These are phyloP conservation scores for Cyberlindnera amylophila DNA, from an alignment of 805 yeast genomes.

Conservation along the genomic window DNA sequence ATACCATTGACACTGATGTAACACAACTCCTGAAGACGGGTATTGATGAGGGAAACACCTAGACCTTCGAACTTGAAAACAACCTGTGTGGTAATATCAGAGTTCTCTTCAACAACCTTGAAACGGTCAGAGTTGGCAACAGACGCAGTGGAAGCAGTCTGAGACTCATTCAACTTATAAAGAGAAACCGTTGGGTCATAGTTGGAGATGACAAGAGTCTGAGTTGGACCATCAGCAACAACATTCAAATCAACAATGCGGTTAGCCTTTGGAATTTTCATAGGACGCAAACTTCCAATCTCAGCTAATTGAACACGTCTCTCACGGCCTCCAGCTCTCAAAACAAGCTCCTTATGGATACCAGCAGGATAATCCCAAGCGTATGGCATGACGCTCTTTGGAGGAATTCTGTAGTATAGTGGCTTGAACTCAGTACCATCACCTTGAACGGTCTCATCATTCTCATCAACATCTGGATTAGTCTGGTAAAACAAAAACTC, in stretches of 20 bases:
- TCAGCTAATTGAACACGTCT: slow-evolving; percentile 84
- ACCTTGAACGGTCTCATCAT: slow-evolving; percentile 52
- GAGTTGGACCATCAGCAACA: slow-evolving; percentile 94
- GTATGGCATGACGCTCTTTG: slow-evolving; percentile 94
- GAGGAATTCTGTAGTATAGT: slow-evolving; percentile 74
- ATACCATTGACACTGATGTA: slow-evolving; percentile 80
- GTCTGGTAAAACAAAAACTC: slow-evolving; percentile 85
- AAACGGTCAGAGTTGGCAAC: slow-evolving; percentile 42
- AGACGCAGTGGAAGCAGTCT: slow-evolving; percentile 31
- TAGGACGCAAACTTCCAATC: slow-evolving; percentile 86
- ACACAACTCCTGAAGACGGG: slow-evolving; percentile 69
- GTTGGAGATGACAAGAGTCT: slow-evolving; percentile 77
- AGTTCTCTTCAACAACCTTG: slow-evolving; percentile 42
- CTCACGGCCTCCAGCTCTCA: slow-evolving; percentile 69
- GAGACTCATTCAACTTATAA: slow-evolving; percentile 46
- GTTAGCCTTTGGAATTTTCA: slow-evolving; percentile 57
- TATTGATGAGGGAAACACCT: slow-evolving; percentile 80
- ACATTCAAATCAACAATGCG: slow-evolving; percentile 82
- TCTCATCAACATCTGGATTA: slow-evolving; percentile 66
- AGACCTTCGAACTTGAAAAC: slow-evolving; percentile 74
- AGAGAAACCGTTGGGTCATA: slow-evolving; percentile 76
- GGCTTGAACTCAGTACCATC: slow-evolving; percentile 65
- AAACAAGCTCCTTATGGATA: slow-evolving; percentile 68
- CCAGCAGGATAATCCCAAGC: slow-evolving; percentile 98
- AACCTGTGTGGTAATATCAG: slow-evolving; percentile 36